Conservation (phyloP, 805 yeast genomes). For the Starmerella geochares region DNA sequence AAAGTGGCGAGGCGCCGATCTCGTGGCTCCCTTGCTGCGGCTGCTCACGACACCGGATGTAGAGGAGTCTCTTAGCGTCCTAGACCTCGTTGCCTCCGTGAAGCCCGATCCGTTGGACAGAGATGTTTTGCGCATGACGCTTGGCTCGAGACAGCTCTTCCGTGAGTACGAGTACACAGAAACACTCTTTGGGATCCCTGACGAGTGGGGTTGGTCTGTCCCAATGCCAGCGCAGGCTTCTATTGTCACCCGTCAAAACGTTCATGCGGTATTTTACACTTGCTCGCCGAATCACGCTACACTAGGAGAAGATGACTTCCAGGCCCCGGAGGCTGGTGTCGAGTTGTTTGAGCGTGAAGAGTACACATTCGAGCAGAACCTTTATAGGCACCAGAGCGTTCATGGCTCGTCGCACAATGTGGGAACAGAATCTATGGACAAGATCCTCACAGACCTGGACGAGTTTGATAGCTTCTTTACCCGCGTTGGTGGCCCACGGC, state of each 20-base stretch:
- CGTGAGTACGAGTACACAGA: slow-evolving; percentile 78
- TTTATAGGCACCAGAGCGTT: slow-evolving; percentile 10
- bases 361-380: slow-evolving; percentile 1
- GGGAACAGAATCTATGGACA: slow-evolving; percentile 25
- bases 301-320: slow-evolving; percentile 3
- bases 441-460: slow-evolving; percentile 26
- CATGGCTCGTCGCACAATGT: slow-evolving; percentile 8
- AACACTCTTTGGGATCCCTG: slow-evolving; percentile 88
- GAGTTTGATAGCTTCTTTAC: slow-evolving; percentile 28
- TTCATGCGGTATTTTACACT: slow-evolving; percentile 88
- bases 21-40: slow-evolving; percentile 80
- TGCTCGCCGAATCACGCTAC: slow-evolving; percentile 40
- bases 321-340: neutral
- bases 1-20: slow-evolving; percentile 78
- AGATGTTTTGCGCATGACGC: slow-evolving; percentile 81
- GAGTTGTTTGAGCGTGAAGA: slow-evolving; percentile 26
- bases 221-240: slow-evolving; percentile 92
- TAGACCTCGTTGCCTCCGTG: slow-evolving; percentile 75
- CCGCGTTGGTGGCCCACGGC: slow-evolving; percentile 18
- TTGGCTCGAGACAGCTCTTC: slow-evolving; percentile 68
- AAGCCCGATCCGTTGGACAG: slow-evolving; percentile 86
- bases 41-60: slow-evolving; percentile 75
- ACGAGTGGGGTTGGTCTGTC: slow-evolving; percentile 92
- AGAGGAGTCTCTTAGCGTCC: slow-evolving; percentile 75
- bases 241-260: slow-evolving; percentile 78